These are phyloP conservation scores for Boletus vermiculosoides DNA, from an alignment of 768 basidiomycete species.

Conservation along the genomic window DNA sequence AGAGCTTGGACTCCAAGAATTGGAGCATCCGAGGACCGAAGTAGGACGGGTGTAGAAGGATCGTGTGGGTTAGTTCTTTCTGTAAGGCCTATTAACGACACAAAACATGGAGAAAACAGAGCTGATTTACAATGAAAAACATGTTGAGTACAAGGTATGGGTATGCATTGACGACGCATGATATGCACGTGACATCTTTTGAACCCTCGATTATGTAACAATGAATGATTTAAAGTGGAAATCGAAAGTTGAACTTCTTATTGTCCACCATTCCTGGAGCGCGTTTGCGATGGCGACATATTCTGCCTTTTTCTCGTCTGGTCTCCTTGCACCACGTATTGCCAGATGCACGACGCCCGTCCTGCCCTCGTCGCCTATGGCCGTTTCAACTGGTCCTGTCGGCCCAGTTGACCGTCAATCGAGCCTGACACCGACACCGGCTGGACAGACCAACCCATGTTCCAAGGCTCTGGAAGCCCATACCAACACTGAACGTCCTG, in stretches of 20 bases:
- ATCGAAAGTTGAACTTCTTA: slow-evolving; percentile 19
- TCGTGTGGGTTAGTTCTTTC: slow-evolving; percentile 98
- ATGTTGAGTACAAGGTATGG: slow-evolving; percentile 32
- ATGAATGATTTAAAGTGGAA: slow-evolving; percentile 12
- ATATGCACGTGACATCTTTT: slow-evolving; percentile 14
- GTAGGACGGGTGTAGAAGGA: slow-evolving; percentile 96
- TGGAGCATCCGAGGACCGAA: slow-evolving; percentile 95
- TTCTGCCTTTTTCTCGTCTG: slow-evolving; percentile 70
- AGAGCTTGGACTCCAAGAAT: slow-evolving; percentile 89
- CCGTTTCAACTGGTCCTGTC: slow-evolving; percentile 17
- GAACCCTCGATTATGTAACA: slow-evolving; percentile 18
- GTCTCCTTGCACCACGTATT: slow-evolving; percentile 54
- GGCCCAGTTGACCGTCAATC: slow-evolving; percentile 38
- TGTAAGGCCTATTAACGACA: slow-evolving; percentile 31
- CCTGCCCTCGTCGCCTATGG: slow-evolving; percentile 26
- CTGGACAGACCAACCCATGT: slow-evolving; percentile 26
- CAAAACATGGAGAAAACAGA: not conserved
- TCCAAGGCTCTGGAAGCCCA: slow-evolving; percentile 20
- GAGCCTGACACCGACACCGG: slow-evolving; percentile 39
- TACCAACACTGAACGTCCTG: slow-evolving; percentile 35
- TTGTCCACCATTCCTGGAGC: not conserved
- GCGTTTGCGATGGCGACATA: slow-evolving; percentile 43
- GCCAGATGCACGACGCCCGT: slow-evolving; percentile 24
- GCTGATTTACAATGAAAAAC: slow-evolving; percentile 68
- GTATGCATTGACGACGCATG: not conserved